Evolutionary conservation across 2,329 filamentous ascomycete species (phyloP), one percentile per base, ranked within the genome.

Genomic region (Colletotrichum falcatum): DNA sequence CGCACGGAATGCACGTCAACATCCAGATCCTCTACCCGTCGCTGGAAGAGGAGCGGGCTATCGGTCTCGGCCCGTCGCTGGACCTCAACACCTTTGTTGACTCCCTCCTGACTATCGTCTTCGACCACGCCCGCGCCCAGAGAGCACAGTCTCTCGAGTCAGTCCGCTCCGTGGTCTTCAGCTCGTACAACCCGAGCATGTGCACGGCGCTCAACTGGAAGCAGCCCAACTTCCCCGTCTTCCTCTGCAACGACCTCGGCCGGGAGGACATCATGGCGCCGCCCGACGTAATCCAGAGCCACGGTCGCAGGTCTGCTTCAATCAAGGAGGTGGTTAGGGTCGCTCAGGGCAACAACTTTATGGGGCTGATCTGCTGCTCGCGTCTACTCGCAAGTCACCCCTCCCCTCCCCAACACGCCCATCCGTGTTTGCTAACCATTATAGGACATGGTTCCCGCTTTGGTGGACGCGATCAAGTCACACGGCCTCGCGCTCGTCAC

Each of bases 151-250:
- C 89, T 1, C 90, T 93, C 11, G 90, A 94, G 65, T 89, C 91
- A 20, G 91, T 96, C 74, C 88, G 95, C 49, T 97, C 94, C 16
- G 91, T 99, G 62, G 94, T 98, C 14, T 98, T 99, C 79, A 97
- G 94, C 76, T 97, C 94, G 28, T 97, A 95, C 81, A 98, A 97
- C 78, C 87, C 93, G 16, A 92, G 91, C 73, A 89, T 98, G 26
- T 99, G 96, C 82, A 97, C 94, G 20, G 95, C 95, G 6, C 83
- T 99, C 76, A 99, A 99, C 81, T 99, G 96, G 96, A 99, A 99
- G 81, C 96, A 99, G 80, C 96, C 96, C 2, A 99, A 98, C 78
- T 99, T 97, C 79, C 96, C 96, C 0, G 94, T 98, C 0, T 93
- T 99, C 75, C 86, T 98, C 56, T 98, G 95, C 83, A 98, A 98